A percentile compares a stretch with the other conserved stretches of the same genome.
phyloP scores from a whole-genome alignment of 345 rosid species.

The Gossypium mustelinum region DNA sequence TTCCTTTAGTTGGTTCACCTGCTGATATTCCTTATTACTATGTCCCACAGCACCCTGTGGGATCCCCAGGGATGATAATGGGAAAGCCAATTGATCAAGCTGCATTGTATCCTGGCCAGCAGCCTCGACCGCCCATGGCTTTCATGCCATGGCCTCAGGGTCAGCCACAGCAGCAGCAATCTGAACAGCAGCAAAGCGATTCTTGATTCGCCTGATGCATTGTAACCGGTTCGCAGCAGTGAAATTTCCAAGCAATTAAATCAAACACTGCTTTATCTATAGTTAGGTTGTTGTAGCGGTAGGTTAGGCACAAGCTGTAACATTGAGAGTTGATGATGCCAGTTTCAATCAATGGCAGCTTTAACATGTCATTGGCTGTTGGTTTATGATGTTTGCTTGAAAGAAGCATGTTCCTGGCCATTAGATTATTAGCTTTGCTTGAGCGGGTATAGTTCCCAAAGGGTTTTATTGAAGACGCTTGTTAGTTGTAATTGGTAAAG shows the following conservation, averaged over 20 bases:
- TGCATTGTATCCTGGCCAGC: constrained; percentile 23
- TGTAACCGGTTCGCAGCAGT: neutral
- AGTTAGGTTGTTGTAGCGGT: neutral
- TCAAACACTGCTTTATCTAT: constrained; percentile 7
- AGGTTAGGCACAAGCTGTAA: constrained; percentile 12
- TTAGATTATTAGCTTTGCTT: neutral
- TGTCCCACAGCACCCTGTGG: constrained; percentile 33
- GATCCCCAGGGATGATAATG: constrained; percentile 37
- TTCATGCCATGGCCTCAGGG: constrained; percentile 36
- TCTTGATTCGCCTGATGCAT: constrained; percentile 5
- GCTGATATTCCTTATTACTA: constrained; percentile 39
- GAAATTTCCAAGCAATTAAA: neutral
- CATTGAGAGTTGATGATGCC: constrained; percentile 3
- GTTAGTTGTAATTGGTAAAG: neutral
- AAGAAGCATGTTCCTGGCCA: neutral
- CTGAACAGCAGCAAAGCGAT: constrained; percentile 26
- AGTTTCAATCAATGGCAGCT: neutral
- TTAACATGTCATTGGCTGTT: neutral
- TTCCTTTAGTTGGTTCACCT: constrained; percentile 38
- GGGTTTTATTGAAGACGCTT: neutral
- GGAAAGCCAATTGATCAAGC: constrained; percentile 39
- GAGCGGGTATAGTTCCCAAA: neutral
- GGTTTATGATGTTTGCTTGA: neutral
- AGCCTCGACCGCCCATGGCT: constrained; percentile 29
- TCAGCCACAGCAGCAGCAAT: constrained; percentile 26